Evolutionary conservation across 1,284 basidiomycete species (phyloP), one percentile per base, ranked within the genome.

Genomic region (Ustilago xerochloae): DNA sequence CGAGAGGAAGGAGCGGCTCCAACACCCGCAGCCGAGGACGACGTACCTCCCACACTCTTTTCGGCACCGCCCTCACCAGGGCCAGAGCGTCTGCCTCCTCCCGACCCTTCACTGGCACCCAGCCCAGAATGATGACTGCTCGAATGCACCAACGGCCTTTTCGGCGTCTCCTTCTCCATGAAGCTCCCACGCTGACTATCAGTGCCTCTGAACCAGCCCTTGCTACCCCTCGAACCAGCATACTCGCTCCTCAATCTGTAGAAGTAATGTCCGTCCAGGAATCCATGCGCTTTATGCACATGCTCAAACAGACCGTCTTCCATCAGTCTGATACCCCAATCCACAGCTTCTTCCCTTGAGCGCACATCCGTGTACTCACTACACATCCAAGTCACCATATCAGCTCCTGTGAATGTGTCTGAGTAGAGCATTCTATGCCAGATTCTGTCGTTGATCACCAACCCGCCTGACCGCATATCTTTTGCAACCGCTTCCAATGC

Each of bases 181-280:
- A 70, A 68, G 26, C 59, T 64, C 3, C 63, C 62, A 15, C 63
- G 35, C 41, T 63, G 66, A 50, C 73, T 71, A 13, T 67, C 73
- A 9, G 50, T 57, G 1, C 64, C 72, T 7, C 75, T 45, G 51
- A 71, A 75, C 74, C 74, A 76, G 16, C 68, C 68, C n/a, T 46
- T 36, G 3, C 48, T 43, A 2, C 53, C 52, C 6, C 63, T 53
- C 38, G 56, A 28, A 13, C 60, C 63, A 38, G 62, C 68, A 46
- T 60, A 75, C 38, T 76, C 74, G 30, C 67, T 61, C 46, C 39
- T 66, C 29, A 80, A 57, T 43, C 78, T 53, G 56, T 80, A 80
- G 46, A 84, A 84, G 72, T 82, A 82, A 38, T 84, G 81, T 1
- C 83, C 83, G 38, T 84, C 83, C 33, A 82, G 43, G 60, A 84